Conservation (phyloP, 1,139 yeast genomes). For the Blastobotrys serpentis region DNA sequence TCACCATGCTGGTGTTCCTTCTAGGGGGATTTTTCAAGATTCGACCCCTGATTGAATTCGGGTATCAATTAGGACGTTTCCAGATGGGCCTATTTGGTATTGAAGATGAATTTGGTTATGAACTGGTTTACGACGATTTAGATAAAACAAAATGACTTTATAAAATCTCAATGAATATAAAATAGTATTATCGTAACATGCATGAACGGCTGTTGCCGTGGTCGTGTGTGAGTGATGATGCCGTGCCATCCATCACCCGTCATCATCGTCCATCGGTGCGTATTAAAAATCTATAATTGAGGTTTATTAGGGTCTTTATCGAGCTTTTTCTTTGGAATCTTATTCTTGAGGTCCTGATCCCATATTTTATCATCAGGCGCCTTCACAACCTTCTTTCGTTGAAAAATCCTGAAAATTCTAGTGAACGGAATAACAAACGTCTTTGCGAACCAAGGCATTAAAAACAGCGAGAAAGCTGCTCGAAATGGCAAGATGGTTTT, state of each 20-base stretch:
- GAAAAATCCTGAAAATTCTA: conserved; percentile 35
- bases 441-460: conserved; percentile 69
- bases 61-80: conserved; percentile 2
- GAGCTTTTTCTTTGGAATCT: conserved; percentile 7
- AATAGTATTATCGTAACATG: neutral
- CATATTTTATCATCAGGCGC: conserved; percentile 8
- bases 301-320: conserved; percentile 11
- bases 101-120: conserved; percentile 9
- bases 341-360: conserved; percentile 15
- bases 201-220: neutral
- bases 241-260: neutral
- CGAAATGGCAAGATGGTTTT: conserved; percentile 62
- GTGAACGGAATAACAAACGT: conserved; percentile 56
- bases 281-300: conserved; percentile 10
- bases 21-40: conserved; percentile 9
- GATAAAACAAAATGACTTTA: neutral
- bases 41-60: conserved; percentile 2
- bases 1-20: conserved; percentile 9
- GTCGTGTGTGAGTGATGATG: neutral
- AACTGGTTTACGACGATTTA: conserved; percentile 1
- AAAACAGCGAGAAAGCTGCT: conserved; percentile 52
- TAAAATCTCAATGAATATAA: too few relatives aligned
- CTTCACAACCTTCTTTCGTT: conserved; percentile 10
- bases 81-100: conserved; percentile 6
- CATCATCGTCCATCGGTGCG: too few relatives aligned